Base-by-base conservation (phyloP, 2,329 filamentous ascomycete species). In the Westerdykella sp. region DNA sequence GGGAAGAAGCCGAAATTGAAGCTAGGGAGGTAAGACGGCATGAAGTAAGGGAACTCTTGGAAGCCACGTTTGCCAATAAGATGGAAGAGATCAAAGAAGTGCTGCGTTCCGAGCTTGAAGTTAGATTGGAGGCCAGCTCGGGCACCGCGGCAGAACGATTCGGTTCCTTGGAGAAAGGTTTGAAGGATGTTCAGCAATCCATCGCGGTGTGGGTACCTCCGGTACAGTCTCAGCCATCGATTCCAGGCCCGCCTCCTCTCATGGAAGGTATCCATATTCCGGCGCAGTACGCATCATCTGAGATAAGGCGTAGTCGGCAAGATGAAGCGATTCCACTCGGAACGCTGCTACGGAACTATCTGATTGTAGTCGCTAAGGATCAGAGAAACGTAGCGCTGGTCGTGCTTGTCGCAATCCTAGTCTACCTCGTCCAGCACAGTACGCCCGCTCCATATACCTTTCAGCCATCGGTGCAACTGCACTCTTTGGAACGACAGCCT, bases 281-380 rank as follows among this genome's bases (percentile, higher is more conserved):
- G 46, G 34, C 37, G 44, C 30, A 38, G 12, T 39, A 46, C 7
- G 25, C 4, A 21, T 21, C 18, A 21, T 21, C 25, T 28, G 25
- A 28, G 25, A 7, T 28, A 10, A 9, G 9, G 25, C 53, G 50
- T 9, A 46, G 41, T 25, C 42, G 40, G 25, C 47, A 40, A 31
- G 44, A 49, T 2, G 50, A 55, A 2, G 69, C 80, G 13, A 69
- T 80, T 15, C 76, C 76, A 2, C 62, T 81, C 1, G 65, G 69
- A 13, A 72, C 72, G 0, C 63, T 80, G 12, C 47, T 80, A 36
- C 65, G 69, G 45, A 79, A 79, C 54, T 80, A 79, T 51, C 44
- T 79, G 14, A 64, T 71, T 18, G 62, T 78, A 1, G 61, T 79
- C 15, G 66, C 74, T 2, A 69, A 69, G 36, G 79, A 82, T 50